Evolutionary conservation across 1,284 basidiomycete genomes (phyloP), one percentile per base, ranked within the genome.

Genomic region (Heterobasidion annosum): DNA sequence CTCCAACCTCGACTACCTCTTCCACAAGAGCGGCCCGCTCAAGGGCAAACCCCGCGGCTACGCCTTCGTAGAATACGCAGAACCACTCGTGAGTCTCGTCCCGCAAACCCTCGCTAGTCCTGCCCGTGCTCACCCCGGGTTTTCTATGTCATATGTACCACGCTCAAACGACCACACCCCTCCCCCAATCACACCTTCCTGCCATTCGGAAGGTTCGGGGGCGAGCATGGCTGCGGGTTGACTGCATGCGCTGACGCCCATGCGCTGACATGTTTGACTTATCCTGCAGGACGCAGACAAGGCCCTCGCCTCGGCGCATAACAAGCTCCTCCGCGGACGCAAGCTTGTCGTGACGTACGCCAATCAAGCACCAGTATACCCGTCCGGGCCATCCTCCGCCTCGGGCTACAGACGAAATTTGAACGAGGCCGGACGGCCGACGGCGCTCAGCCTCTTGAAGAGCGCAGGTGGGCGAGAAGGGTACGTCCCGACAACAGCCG

Each of bases 41-140:
- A 93, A 88, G 68, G 96, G 96, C 12, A 96, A 93, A 67, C 93
- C 96, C 1, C 76, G 94, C 16, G 96, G 96, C 2, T 99, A 95
- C 68, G 95, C 94, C 0, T 99, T 98, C 62, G 73, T 99, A 35
- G 93, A 98, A 70, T 98, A 85, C 65, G 76, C 77, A 34, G 78
- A 79, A 51, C 77, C 83, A 70, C 82, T 85, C 71, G 94, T 97
- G 71, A 75, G 92, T 85, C 51, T 50, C 15, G 44, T 56, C 45
- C 53, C 32, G 44, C 57, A 56, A 33, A 34, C 56, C 48, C 54
- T 57, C 57, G 58, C 48, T 13, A 8, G 3, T 49, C 25, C 18
- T 35, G 56, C 54, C 44, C 52, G 66, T 65, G 70, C 78, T 82
- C 68, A 80, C 70, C 76, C 77, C 73, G 75, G 77, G 74, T 74